Evolutionary conservation across 2,329 filamentous ascomycete species (phyloP).

Genomic region (Pezicula neosporulosa): DNA sequence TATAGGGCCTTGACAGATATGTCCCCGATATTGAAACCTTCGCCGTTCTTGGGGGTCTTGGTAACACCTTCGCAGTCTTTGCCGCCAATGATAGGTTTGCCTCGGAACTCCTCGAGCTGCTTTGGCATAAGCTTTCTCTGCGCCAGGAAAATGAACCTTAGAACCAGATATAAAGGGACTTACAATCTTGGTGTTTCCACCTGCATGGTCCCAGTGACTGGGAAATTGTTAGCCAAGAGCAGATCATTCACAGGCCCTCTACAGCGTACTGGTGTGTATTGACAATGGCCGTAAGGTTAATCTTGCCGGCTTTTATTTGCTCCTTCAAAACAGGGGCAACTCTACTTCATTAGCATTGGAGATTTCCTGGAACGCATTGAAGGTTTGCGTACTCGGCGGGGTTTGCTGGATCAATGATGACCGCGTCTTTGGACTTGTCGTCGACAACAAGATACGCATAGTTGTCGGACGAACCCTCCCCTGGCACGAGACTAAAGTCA

Average conservation of each 20-base stretch:
- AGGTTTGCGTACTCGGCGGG: slow-evolving; percentile 62
- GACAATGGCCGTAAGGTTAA: slow-evolving; percentile 84
- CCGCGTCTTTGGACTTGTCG: slow-evolving; percentile 72
- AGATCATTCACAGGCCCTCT: background rate
- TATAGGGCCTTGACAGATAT: slow-evolving; percentile 86
- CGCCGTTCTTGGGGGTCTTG: slow-evolving; percentile 69
- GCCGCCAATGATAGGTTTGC: slow-evolving; percentile 75
- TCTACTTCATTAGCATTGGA: slow-evolving; percentile 32
- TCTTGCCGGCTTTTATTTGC: slow-evolving; percentile 64
- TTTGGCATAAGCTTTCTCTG: slow-evolving; percentile 3
- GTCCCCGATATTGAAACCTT: slow-evolving; percentile 77
- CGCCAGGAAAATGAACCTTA: slow-evolving; percentile 7
- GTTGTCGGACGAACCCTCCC: slow-evolving; percentile 76
- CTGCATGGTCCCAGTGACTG: slow-evolving; percentile 92
- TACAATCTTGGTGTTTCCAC: slow-evolving; percentile 83
- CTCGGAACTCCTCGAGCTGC: slow-evolving; percentile 21
- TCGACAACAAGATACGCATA: slow-evolving; percentile 82
- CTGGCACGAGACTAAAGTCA: slow-evolving; percentile 36
- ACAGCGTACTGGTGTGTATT: slow-evolving; percentile 89
- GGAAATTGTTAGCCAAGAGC: slow-evolving; percentile 7
- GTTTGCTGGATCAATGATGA: slow-evolving; percentile 78
- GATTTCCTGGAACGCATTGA: background rate
- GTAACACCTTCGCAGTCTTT: slow-evolving; percentile 81
- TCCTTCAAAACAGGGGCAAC: slow-evolving; percentile 67
- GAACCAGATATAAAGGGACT: slow-evolving; percentile 17